Evolutionary conservation across 2,329 filamentous ascomycete genomes (phyloP).

Genomic region (Nemania serpens): DNA sequence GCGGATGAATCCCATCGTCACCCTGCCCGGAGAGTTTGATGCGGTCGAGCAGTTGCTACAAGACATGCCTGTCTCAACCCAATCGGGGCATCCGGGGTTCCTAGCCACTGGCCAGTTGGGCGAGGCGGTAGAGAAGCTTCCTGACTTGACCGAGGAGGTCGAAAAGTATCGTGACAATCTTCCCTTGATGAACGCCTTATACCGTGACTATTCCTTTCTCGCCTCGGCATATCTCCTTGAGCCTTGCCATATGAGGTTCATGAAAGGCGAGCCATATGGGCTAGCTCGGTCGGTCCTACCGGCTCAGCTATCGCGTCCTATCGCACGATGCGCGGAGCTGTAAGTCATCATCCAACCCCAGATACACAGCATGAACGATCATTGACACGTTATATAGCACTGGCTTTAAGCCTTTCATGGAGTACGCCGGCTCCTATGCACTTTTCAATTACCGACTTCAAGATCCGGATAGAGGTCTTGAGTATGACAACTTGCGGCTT

Average conservation of each 20-base stretch:
- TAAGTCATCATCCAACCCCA: constrained; percentile 54
- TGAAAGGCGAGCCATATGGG: constrained; percentile 76
- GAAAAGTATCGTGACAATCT: constrained; percentile 76
- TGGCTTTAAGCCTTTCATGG: constrained; percentile 92
- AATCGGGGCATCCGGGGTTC: constrained; percentile 74
- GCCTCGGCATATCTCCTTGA: constrained; percentile 89
- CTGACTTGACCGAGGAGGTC: constrained; percentile 74
- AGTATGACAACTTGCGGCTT: constrained; percentile 74
- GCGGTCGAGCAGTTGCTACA: constrained; percentile 61
- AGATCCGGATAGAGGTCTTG: constrained; percentile 60
- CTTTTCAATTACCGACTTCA: constrained; percentile 69
- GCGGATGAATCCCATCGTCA: constrained; percentile 63
- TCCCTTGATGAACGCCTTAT: constrained; percentile 81
- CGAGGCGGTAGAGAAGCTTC: constrained; percentile 73
- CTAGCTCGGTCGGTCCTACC: constrained; percentile 76
- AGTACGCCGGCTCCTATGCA: constrained; percentile 73
- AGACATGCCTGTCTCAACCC: constrained; percentile 68
- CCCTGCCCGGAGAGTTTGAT: constrained; percentile 75
- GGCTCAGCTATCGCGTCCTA: constrained; percentile 74
- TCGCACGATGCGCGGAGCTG: constrained; percentile 83
- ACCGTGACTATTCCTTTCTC: constrained; percentile 90
- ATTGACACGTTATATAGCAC: constrained; percentile 43
- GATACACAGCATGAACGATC: not conserved
- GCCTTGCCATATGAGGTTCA: constrained; percentile 79
- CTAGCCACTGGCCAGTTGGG: constrained; percentile 77